Conservation (phyloP, 768 basidiomycete genomes). For the Crucibulum laeve region DNA sequence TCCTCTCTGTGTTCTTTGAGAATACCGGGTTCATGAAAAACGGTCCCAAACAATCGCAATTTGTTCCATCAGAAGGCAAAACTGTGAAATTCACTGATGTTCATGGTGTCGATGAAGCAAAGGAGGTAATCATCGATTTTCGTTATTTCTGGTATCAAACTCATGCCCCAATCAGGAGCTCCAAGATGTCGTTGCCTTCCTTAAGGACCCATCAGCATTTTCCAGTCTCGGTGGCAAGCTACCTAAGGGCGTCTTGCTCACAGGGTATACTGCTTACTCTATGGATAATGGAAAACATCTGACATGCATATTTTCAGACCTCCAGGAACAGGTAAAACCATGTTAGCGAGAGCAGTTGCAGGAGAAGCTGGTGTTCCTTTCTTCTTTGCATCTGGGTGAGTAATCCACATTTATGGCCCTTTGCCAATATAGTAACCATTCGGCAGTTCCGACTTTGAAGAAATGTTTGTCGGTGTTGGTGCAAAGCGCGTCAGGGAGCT, state of each 20-base stretch:
- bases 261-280: conserved; percentile 43
- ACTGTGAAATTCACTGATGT: conserved; percentile 91
- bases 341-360: conserved; percentile 95
- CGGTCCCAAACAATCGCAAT: conserved; percentile 75
- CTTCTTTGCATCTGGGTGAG: conserved; percentile 90
- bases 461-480: conserved; percentile 95
- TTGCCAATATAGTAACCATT: background rate
- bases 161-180: conserved; percentile 56
- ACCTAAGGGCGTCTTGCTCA: conserved; percentile 88
- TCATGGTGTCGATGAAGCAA: conserved; percentile 96
- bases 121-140: conserved; percentile 53
- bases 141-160: conserved; percentile 2
- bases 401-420: conserved; percentile 1
- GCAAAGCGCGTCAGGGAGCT: conserved; percentile 95
- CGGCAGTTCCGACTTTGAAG: conserved; percentile 91
- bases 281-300: background rate
- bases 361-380: conserved; percentile 98
- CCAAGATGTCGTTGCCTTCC: conserved; percentile 90
- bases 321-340: conserved; percentile 96
- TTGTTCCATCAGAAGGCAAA: conserved; percentile 77
- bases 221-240: conserved; percentile 89
- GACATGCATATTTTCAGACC: conserved; percentile 30
- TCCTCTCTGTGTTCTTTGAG: conserved; percentile 87
- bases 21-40: conserved; percentile 92
- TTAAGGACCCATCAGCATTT: conserved; percentile 91